A percentile compares a stretch with the other conserved stretches of the same genome.
These are phyloP conservation scores for Mrakia blollopis DNA, from an alignment of 768 basidiomycete genomes.

Conservation along the genomic window DNA sequence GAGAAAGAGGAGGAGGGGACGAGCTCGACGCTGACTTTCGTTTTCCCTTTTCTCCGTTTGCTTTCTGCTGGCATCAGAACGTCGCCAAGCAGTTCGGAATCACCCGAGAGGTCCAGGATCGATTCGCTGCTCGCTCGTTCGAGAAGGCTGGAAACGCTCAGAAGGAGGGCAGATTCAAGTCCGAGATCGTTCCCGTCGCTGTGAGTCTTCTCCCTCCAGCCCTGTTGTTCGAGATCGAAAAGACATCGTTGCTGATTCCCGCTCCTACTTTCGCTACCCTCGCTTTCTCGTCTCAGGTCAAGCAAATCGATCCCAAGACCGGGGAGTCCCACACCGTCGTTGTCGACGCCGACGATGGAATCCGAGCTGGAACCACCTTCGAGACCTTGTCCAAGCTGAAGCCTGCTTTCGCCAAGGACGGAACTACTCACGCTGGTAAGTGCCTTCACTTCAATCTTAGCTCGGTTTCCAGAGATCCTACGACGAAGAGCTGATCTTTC, in stretches of 20 bases:
- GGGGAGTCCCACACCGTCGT: slow-evolving; percentile 61
- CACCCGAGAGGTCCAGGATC: slow-evolving; percentile 71
- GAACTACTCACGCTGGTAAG: slow-evolving; percentile 67
- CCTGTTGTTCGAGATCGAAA: no score
- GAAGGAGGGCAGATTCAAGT: slow-evolving; percentile 73
- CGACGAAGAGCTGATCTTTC: slow-evolving; percentile 30
- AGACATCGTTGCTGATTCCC: no score
- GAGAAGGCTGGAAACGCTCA: slow-evolving; percentile 75
- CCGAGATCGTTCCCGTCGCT: slow-evolving; percentile 77
- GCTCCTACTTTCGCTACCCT: neutral
- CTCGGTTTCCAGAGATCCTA: neutral
- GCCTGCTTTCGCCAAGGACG: slow-evolving; percentile 70
- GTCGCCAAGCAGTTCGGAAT: slow-evolving; percentile 67
- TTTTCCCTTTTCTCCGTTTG: neutral
- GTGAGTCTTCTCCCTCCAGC: slow-evolving; percentile 32
- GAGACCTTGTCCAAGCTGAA: slow-evolving; percentile 75
- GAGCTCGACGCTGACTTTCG: neutral
- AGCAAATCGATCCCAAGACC: slow-evolving; percentile 66
- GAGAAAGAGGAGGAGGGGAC: no score
- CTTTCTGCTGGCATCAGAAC: slow-evolving; percentile 40
- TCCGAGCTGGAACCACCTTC: slow-evolving; percentile 75
- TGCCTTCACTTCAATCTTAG: slow-evolving; percentile 7
- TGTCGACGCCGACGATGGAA: slow-evolving; percentile 77
- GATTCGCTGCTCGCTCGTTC: slow-evolving; percentile 80
- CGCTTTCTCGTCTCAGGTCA: slow-evolving; percentile 45